Evolutionary conservation across 2,329 filamentous ascomycete genomes (phyloP), one percentile per base, ranked within the genome.

Genomic region (Colletotrichum sojae): DNA sequence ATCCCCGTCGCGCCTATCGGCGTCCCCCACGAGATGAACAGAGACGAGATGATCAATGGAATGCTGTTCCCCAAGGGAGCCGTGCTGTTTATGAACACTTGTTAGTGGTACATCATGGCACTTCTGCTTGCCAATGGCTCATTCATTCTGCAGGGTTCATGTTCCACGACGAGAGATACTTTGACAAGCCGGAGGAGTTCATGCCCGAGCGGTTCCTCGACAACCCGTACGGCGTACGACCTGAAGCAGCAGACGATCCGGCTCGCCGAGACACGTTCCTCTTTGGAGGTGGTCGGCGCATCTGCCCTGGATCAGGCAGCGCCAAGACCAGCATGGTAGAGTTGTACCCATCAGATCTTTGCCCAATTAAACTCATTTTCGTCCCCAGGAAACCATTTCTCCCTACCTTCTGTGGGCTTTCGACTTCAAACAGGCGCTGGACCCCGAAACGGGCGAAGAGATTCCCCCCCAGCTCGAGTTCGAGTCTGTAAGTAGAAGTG

Each of bases 281-380:
- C 15, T 48, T 48, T 48, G 45, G 45, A 5, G 45, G 45, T n/a
- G 45, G 45, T 20, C 45, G 45, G 16, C 45, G 45, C 15, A 48
- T 48, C 18, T 48, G 45, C 45, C 45, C 45, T 48, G 45, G 45
- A n/a, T 48, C 45, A 20, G 45, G n/a, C n/a, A 48, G 45, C n/a
- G 45, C 45, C 5, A 48, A 48, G 16, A 48, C 45, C 10, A 48
- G 45, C 45, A 48, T 48, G 45, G 45, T 48, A 48, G 16, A 48
- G 15, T n/a, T 48, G 2, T 18, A 20, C n/a, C 8, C 15, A 6
- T 6, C n/a, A 12, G 10, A 6, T 10, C 45, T 20, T 48, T 48
- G 9, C 18, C 6, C 5, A 45, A 5, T 15, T n/a, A 2, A 2
- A 45, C 18, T 48, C 3, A 48, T 12, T 6, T n/a, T 48, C 18